Conservation (phyloP, 2,329 filamentous ascomycete genomes). For the Trichoderma sp. region DNA sequence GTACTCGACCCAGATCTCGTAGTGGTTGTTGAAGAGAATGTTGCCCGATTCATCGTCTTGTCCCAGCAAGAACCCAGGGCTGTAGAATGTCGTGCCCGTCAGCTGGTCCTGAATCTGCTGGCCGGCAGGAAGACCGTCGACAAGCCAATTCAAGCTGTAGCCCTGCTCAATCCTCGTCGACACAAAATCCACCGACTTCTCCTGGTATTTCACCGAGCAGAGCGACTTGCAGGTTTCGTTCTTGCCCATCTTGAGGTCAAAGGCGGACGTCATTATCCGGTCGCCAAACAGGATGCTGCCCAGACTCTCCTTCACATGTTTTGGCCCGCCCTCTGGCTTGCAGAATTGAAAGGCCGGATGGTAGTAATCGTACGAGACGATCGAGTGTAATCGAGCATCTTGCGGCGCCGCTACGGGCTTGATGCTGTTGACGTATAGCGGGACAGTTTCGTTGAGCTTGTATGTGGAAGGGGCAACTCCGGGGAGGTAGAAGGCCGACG, state of each 20-base stretch:
- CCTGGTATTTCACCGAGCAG: constrained; percentile 67
- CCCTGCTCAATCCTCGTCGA: constrained; percentile 80
- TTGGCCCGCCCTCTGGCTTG: constrained; percentile 70
- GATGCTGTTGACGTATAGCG: constrained; percentile 89
- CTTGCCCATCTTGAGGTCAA: constrained; percentile 80
- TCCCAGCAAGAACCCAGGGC: constrained; percentile 85
- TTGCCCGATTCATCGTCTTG: constrained; percentile 54
- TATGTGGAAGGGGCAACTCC: constrained; percentile 95
- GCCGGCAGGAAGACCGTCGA: constrained; percentile 90
- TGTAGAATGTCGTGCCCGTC: constrained; percentile 80
- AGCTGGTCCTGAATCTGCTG: constrained; percentile 77
- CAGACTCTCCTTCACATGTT: constrained; percentile 77
- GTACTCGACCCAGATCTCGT: constrained; percentile 91
- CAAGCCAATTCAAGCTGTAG: constrained; percentile 93
- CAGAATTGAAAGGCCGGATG: constrained; percentile 87
- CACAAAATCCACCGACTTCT: constrained; percentile 72
- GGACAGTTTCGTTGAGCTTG: constrained; percentile 74
- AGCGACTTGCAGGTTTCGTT: constrained; percentile 87
- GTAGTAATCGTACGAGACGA: constrained; percentile 97
- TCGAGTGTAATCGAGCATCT: constrained; percentile 83
- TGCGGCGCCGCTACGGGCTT: constrained; percentile 77
- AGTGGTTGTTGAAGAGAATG: constrained; percentile 83
- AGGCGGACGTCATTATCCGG: constrained; percentile 94
- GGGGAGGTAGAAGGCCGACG: constrained; percentile 88
- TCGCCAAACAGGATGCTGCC: constrained; percentile 98